Percentiles rank a stretch among this genome's conserved stretches.
These are phyloP conservation scores for Mucor circinelloides DNA, from an alignment of 371 early-diverging fungal species.

Conservation along the genomic window DNA sequence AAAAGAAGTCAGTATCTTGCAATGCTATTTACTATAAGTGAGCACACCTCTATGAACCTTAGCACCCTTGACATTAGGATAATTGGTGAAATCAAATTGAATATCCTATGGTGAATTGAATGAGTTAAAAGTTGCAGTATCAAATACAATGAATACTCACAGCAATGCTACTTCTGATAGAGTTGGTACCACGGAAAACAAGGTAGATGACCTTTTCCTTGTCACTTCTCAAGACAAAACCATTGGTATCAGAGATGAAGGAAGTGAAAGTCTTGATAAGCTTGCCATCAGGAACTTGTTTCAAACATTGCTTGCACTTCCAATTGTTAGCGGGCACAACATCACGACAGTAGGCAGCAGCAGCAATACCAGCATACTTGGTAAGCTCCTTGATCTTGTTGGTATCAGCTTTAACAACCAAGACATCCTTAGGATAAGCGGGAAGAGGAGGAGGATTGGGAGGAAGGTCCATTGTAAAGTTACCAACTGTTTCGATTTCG, in stretches of 20 bases:
- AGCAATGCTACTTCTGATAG: constrained; percentile 15
- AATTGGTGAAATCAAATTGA: neutral
- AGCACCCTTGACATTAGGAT: constrained; percentile 26
- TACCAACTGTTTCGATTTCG: constrained; percentile 2
- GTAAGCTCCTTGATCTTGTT: constrained; percentile 4
- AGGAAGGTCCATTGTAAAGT: constrained; percentile 18
- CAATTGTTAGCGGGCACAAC: constrained; percentile 17
- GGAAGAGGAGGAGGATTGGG: constrained; percentile 6
- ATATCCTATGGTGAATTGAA: constrained; percentile 10
- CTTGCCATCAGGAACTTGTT: constrained; percentile 21
- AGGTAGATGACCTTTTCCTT: constrained; percentile 17
- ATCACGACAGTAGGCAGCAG: constrained; percentile 25
- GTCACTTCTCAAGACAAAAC: constrained; percentile 25
- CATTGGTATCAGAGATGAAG: constrained; percentile 16
- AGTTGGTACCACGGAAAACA: constrained; percentile 29
- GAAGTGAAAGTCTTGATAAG: constrained; percentile 23
- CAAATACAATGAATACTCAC: neutral
- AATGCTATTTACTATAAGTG: neutral
- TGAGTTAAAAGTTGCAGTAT: neutral
- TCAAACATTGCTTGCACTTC: constrained; percentile 21
- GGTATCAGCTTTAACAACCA: constrained; percentile 1
- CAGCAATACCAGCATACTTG: constrained; percentile 17
- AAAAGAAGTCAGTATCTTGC: neutral
- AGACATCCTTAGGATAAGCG: neutral
- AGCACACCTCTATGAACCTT: constrained; percentile 21